Conservation (phyloP, 352 stramenopile species). For the Globisporangium yorkense region DNA sequence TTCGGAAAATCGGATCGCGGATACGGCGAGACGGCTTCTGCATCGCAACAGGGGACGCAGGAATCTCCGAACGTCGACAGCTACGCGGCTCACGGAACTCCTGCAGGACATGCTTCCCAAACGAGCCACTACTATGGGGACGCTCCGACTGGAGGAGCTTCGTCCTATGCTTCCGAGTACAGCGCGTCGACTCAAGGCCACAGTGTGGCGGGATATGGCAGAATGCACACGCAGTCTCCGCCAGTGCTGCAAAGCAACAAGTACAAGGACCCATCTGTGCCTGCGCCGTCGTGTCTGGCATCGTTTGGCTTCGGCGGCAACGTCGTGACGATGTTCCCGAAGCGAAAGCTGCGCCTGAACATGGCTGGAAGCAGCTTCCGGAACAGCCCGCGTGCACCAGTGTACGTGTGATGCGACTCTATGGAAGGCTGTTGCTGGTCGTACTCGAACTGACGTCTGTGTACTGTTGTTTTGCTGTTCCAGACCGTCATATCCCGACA, state of each 20-base stretch:
- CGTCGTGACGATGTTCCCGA: conserved; percentile 87
- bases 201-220: conserved; percentile 2
- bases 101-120: conserved; percentile 1
- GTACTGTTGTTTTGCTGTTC: neutral
- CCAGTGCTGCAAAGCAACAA: conserved; percentile 49
- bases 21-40: neutral
- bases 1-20: neutral
- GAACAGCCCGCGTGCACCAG: conserved; percentile 52
- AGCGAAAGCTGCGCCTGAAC: conserved; percentile 77
- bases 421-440: neutral
- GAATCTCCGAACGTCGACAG: neutral
- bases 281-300: conserved; percentile 63
- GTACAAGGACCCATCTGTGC: conserved; percentile 79
- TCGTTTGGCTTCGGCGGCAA: conserved; percentile 87
- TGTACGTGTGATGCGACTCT: conserved; percentile 25
- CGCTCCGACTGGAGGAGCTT: neutral
- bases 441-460: conserved; percentile 1
- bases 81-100: conserved; percentile 1
- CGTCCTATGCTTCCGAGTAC: conserved; percentile 5
- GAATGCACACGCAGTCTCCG: conserved; percentile 5
- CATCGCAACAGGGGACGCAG: conserved; percentile 1
- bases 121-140: neutral
- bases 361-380: conserved; percentile 44
- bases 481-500: conserved; percentile 52
- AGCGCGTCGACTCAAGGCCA: neutral